A percentile compares a stretch with the other conserved stretches of the same genome.
phyloP scores from a whole-genome alignment of 768 basidiomycete species.

The Leccinum arenicola region DNA sequence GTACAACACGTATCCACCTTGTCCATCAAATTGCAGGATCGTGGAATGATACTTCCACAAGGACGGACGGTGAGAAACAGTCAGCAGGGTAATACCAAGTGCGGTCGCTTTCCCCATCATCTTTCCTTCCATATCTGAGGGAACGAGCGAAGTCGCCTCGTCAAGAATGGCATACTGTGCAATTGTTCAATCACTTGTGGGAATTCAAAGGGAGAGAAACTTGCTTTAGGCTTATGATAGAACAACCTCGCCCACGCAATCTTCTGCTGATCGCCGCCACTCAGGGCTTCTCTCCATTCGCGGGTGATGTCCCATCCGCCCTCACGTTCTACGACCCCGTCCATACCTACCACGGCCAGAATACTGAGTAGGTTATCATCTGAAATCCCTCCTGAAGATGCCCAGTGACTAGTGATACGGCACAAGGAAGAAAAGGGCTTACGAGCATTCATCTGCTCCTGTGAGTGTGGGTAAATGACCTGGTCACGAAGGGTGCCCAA shows the following conservation, averaged over 20 bases:
- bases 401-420: slow-evolving; percentile 5
- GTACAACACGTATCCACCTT: slow-evolving; percentile 93
- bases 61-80: slow-evolving; percentile 93
- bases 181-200: slow-evolving; percentile 2
- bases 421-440: slow-evolving; percentile 27
- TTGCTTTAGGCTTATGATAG: slow-evolving; percentile 89
- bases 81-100: slow-evolving; percentile 88
- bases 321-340: slow-evolving; percentile 82
- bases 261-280: slow-evolving; percentile 95
- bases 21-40: slow-evolving; percentile 90
- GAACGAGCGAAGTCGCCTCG: slow-evolving; percentile 94
- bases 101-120: slow-evolving; percentile 94
- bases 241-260: slow-evolving; percentile 97
- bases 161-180: slow-evolving; percentile 91
- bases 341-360: slow-evolving; percentile 80
- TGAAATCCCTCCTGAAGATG: slow-evolving; percentile 56
- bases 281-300: slow-evolving; percentile 92
- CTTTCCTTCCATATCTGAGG: slow-evolving; percentile 84
- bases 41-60: slow-evolving; percentile 90
- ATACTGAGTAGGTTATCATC: slow-evolving; percentile 74
- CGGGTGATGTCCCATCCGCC: slow-evolving; percentile 92
- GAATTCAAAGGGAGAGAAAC: slow-evolving; percentile 13
- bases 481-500: slow-evolving; percentile 94
- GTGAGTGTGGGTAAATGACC: slow-evolving; percentile 91
- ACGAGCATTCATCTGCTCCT: slow-evolving; percentile 76